Conservation (phyloP, 176 grass and related monocot genomes). For the Otatea glauca region DNA sequence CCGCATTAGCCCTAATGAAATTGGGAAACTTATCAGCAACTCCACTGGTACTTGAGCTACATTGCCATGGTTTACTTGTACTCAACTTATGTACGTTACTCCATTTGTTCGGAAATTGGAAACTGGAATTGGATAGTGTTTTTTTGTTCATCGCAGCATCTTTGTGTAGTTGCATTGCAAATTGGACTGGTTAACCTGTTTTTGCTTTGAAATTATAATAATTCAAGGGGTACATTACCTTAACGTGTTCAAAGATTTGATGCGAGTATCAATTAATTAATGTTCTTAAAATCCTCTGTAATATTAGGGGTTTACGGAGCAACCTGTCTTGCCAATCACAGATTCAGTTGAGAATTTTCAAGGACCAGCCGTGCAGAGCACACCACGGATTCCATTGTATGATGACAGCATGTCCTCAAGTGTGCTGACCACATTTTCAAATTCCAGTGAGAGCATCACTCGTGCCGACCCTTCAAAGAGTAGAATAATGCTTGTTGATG, state of each 20-base stretch:
- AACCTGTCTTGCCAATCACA: slow-evolving; percentile 42
- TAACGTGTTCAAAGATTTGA: background rate
- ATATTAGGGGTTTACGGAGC: slow-evolving; percentile 54
- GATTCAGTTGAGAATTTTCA: slow-evolving; percentile 44
- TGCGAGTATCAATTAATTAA: background rate
- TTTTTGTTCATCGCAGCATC: background rate
- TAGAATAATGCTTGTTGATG: slow-evolving; percentile 91
- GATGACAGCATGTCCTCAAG: slow-evolving; percentile 42
- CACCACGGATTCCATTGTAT: slow-evolving; percentile 47
- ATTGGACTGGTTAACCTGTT: background rate
- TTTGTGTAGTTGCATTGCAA: background rate
- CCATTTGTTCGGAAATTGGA: background rate
- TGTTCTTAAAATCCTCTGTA: background rate
- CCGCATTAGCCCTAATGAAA: slow-evolving; percentile 18
- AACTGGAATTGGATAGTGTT: background rate
- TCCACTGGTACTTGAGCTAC: background rate
- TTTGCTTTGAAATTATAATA: background rate
- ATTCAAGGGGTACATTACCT: background rate
- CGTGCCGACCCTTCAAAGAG: slow-evolving; percentile 56
- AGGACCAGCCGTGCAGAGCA: slow-evolving; percentile 44
- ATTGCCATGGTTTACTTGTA: slow-evolving; percentile 30
- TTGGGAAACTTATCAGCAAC: background rate
- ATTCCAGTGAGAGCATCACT: slow-evolving; percentile 20
- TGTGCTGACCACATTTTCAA: slow-evolving; percentile 36
- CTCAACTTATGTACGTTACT: background rate